These are phyloP conservation scores for Cladosporium sp. DNA, from an alignment of 2,329 filamentous ascomycete genomes.

Conservation along the genomic window DNA sequence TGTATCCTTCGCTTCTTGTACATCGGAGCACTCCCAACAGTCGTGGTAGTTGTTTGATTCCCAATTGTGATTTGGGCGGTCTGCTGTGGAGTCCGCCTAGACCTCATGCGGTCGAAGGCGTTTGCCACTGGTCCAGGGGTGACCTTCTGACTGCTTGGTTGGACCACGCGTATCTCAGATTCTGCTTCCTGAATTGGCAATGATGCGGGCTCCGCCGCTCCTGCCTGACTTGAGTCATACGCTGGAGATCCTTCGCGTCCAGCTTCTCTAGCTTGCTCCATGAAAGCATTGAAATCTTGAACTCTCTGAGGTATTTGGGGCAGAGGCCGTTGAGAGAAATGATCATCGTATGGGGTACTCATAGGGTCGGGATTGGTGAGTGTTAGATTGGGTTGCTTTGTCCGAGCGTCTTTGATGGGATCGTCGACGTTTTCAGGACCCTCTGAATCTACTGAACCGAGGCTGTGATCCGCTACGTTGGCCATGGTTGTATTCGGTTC, in stretches of 20 bases:
- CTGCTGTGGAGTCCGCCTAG: slow-evolving; percentile 63
- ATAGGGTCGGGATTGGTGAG: slow-evolving; percentile 31
- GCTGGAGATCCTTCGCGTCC: not conserved
- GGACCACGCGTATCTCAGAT: slow-evolving; percentile 36
- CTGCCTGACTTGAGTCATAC: not conserved
- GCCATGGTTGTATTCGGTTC: not conserved
- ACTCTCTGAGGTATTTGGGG: slow-evolving; percentile 30
- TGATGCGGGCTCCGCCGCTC: too few species aligned
- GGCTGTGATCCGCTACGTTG: too few species aligned
- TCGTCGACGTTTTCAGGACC: not conserved
- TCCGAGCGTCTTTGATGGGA: not conserved
- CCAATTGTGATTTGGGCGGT: slow-evolving; percentile 76
- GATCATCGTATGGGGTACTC: slow-evolving; percentile 31
- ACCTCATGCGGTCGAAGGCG: slow-evolving; percentile 66
- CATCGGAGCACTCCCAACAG: slow-evolving; percentile 58
- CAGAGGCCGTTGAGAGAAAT: slow-evolving; percentile 33
- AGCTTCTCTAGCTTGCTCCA: slow-evolving; percentile 25
- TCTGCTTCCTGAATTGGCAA: slow-evolving; percentile 21
- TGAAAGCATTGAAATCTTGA: slow-evolving; percentile 45
- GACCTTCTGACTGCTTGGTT: slow-evolving; percentile 34
- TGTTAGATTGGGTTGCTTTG: slow-evolving; percentile 10
- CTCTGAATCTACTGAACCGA: not conserved
- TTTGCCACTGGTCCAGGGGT: slow-evolving; percentile 56
- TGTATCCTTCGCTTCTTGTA: slow-evolving; percentile 51
- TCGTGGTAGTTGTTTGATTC: slow-evolving; percentile 64